A percentile compares a stretch with the other conserved stretches of the same genome.
These are phyloP conservation scores for Diaporthe vaccinii DNA, from an alignment of 2,329 filamentous ascomycete species.

Conservation along the genomic window DNA sequence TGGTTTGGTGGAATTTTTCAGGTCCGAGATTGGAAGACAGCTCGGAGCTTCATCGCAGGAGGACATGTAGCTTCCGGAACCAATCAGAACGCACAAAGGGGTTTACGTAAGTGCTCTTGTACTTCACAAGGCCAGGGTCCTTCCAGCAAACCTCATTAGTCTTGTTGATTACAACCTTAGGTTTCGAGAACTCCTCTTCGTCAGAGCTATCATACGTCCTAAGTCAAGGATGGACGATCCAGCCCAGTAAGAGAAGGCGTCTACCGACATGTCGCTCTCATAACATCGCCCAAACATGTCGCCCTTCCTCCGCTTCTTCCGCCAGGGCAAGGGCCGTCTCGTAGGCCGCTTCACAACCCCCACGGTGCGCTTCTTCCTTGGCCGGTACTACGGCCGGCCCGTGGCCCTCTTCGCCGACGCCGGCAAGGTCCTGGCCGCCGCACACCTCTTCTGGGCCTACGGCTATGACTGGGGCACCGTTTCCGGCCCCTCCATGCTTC, in stretches of 20 bases:
- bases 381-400: constrained; percentile 55
- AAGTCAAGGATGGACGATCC: neutral
- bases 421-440: constrained; percentile 60
- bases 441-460: constrained; percentile 71
- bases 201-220: neutral
- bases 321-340: constrained; percentile 27
- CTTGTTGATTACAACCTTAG: neutral
- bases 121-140: neutral
- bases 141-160: neutral
- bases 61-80: constrained; percentile 28
- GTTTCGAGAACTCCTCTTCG: neutral
- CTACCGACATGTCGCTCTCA: neutral
- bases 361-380: constrained; percentile 39
- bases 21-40: constrained; percentile 7
- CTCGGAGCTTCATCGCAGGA: constrained; percentile 32
- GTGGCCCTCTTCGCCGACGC: constrained; percentile 59
- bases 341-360: constrained; percentile 43
- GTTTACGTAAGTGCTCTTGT: constrained; percentile 30
- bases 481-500: constrained; percentile 88
- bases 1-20: constrained; percentile 27
- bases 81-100: constrained; percentile 11
- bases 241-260: neutral
- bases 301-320: constrained; percentile 29
- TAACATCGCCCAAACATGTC: constrained; percentile 24
- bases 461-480: constrained; percentile 71